Evolutionary conservation across 2,329 filamentous ascomycete species (phyloP).

Genomic region (Exserohilum turcica): DNA sequence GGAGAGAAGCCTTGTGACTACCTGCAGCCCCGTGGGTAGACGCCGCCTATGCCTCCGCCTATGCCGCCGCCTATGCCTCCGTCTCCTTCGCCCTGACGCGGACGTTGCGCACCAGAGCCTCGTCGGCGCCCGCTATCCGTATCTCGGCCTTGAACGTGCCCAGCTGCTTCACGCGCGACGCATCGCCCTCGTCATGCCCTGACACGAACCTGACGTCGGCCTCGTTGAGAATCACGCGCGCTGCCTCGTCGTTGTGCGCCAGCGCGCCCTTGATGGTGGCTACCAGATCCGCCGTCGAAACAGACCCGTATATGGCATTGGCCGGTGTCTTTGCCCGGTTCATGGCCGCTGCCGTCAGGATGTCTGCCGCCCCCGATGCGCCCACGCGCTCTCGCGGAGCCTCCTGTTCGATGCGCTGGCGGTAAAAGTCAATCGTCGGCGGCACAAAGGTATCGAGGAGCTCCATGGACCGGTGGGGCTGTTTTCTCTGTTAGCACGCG

Average conservation of each 20-base stretch:
- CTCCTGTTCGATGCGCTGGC: conserved; percentile 51
- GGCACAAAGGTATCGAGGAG: conserved; percentile 57
- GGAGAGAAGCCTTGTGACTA: conserved; percentile 8
- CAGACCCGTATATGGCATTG: conserved; percentile 58
- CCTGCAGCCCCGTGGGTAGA: background rate
- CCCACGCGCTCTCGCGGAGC: conserved; percentile 39
- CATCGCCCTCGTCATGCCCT: conserved; percentile 42
- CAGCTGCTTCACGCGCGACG: conserved; percentile 57
- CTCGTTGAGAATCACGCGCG: conserved; percentile 55
- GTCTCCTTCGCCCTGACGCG: conserved; percentile 40
- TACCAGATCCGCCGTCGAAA: conserved; percentile 60
- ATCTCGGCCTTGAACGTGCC: conserved; percentile 61
- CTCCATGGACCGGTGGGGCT: conserved; percentile 53
- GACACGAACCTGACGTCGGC: conserved; percentile 58
- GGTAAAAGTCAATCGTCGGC: conserved; percentile 54
- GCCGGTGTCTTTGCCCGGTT: conserved; percentile 32
- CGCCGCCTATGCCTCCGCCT: too few species aligned
- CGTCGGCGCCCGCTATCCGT: conserved; percentile 53
- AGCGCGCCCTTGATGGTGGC: conserved; percentile 55
- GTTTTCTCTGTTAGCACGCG: conserved; percentile 23
- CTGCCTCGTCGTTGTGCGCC: conserved; percentile 58
- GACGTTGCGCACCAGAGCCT: conserved; percentile 39
- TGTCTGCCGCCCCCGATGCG: conserved; percentile 44
- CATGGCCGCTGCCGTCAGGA: conserved; percentile 44
- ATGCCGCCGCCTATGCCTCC: too few species aligned